These are phyloP conservation scores for Pseudocercospora macadamiae DNA, from an alignment of 2,329 filamentous ascomycete genomes.

Conservation along the genomic window DNA sequence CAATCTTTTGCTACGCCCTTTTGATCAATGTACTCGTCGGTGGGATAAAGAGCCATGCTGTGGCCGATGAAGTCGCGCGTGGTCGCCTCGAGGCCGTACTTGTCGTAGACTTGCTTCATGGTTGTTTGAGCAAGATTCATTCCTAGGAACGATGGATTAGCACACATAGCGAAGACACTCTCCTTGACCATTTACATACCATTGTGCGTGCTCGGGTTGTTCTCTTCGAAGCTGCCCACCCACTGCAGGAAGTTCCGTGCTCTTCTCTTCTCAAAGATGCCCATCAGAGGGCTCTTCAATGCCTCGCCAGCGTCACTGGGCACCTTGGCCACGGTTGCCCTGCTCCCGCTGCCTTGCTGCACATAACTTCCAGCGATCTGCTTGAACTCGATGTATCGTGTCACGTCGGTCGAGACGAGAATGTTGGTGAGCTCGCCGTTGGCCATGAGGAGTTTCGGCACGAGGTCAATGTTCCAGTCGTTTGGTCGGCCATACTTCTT, in stretches of 20 bases:
- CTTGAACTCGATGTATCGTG: constrained; percentile 58
- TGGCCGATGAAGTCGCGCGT: constrained; percentile 97
- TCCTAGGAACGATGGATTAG: constrained; percentile 51
- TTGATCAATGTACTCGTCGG: constrained; percentile 80
- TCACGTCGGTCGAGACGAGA: constrained; percentile 85
- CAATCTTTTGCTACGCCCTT: constrained; percentile 77
- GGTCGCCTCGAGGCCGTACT: constrained; percentile 85
- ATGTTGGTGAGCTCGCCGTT: constrained; percentile 99
- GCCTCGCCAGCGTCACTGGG: constrained; percentile 91
- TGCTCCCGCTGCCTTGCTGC: constrained; percentile 79
- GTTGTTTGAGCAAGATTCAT: constrained; percentile 77
- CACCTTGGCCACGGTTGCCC: constrained; percentile 94
- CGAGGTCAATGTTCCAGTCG: constrained; percentile 99
- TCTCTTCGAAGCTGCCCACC: constrained; percentile 82
- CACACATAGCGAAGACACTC: neutral
- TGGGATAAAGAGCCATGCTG: constrained; percentile 94
- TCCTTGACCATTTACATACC: constrained; percentile 55
- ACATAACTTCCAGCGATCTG: constrained; percentile 91
- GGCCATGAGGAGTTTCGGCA: constrained; percentile 98
- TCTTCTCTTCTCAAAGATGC: constrained; percentile 94
- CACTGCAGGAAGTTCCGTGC: constrained; percentile 97
- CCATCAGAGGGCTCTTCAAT: constrained; percentile 90
- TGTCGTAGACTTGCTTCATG: constrained; percentile 99
- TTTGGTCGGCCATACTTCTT: constrained; percentile 95
- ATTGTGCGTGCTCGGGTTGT: constrained; percentile 85